phyloP scores from a whole-genome alignment of 306 rosid species.

The Lathyrus aphaca region DNA sequence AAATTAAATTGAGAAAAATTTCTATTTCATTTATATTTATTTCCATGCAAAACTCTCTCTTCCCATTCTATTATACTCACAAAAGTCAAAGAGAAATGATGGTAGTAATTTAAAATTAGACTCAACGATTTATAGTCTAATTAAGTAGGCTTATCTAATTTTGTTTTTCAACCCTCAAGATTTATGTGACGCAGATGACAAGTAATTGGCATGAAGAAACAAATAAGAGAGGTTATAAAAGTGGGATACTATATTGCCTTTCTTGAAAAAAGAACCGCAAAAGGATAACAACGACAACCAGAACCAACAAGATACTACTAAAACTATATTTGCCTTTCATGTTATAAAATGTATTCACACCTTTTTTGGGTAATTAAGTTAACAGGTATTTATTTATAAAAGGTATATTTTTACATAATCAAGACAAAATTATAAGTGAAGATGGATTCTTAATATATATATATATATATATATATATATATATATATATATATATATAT shows the following conservation, averaged over 20 bases:
- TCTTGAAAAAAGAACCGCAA: constrained; percentile 22
- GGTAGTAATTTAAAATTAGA: no score
- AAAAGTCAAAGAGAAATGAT: no score
- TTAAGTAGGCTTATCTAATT: constrained; percentile 12
- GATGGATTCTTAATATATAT: no score
- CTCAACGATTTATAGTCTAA: background rate
- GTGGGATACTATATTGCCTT: constrained; percentile 10
- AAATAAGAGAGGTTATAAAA: background rate
- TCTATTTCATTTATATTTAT: no score
- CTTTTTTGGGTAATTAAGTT: no score
- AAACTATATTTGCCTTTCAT: background rate
- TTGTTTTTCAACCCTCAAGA: constrained; percentile 1
- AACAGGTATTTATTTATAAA: no score
- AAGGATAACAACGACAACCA: constrained; percentile 2
- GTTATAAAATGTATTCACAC: background rate
- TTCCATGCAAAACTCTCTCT: no score
- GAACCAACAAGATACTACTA: background rate
- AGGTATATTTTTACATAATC: background rate
- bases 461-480: no score
- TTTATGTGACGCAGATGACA: constrained; percentile 19
- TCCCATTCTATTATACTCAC: no score
- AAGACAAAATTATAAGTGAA: no score
- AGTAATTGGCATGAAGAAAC: background rate
- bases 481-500: no score
- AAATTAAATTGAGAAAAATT: no score